phyloP scores from a whole-genome alignment of 148 eudicot genomes.

The Rhododendron kiyosumense region DNA sequence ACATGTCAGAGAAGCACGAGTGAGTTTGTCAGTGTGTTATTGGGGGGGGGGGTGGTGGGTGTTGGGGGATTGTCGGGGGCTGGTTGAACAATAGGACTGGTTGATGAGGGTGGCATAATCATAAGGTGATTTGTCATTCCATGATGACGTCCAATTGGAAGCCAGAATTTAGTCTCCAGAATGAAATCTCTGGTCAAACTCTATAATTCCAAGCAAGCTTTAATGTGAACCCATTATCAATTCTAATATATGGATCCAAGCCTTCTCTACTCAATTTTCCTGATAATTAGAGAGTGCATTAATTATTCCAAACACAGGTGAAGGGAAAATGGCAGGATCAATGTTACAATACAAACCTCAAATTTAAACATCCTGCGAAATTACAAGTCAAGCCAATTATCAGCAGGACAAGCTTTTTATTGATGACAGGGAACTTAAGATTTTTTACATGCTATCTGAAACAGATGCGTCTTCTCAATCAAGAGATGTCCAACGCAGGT shows the following conservation, averaged over 20 bases:
- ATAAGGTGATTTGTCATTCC: background rate
- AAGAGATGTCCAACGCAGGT: background rate
- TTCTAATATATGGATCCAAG: background rate
- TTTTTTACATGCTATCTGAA: background rate
- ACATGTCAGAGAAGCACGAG: background rate
- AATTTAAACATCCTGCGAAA: background rate
- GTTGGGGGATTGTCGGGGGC: too few species aligned
- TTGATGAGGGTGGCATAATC: too few species aligned
- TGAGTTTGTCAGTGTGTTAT: background rate
- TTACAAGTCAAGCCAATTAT: background rate
- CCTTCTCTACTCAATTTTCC: background rate
- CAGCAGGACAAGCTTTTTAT: background rate
- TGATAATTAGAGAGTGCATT: background rate
- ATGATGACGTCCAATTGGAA: too few species aligned
- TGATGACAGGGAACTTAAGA: background rate
- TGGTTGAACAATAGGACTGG: too few species aligned
- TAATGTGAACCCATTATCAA: background rate
- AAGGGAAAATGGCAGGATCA: constrained; percentile 1
- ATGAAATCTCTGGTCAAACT: too few species aligned
- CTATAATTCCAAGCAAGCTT: background rate
- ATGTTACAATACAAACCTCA: background rate
- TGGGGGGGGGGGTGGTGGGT: too few species aligned
- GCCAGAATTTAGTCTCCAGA: too few species aligned
- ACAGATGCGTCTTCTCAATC: background rate
- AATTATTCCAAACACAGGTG: background rate